These are phyloP conservation scores for Persicaria maculosa DNA, from an alignment of 148 eudicot species.

Conservation along the genomic window DNA sequence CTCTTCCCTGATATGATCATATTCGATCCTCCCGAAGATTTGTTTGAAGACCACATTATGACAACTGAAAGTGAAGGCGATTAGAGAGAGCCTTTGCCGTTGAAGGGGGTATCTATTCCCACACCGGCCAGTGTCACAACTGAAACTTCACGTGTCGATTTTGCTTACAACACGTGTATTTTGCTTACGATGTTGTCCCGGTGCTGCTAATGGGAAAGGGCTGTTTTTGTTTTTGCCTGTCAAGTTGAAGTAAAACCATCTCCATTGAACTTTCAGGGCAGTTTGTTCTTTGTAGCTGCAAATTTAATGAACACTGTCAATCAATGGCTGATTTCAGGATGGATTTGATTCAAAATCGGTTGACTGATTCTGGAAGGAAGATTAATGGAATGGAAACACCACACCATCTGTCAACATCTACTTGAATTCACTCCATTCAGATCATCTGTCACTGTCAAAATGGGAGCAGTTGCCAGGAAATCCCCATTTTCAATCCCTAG, in stretches of 20 bases:
- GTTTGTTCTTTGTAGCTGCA: not conserved
- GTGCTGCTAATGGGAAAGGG: too few species aligned
- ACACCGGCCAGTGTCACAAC: not conserved
- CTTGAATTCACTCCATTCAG: not conserved
- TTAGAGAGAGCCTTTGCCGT: constrained; percentile 12
- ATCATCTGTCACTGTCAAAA: not conserved
- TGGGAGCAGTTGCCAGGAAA: not conserved
- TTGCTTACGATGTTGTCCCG: too few species aligned
- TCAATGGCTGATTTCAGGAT: not conserved
- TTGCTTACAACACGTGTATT: not conserved
- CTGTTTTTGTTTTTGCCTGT: not conserved
- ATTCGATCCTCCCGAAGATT: constrained; percentile 80
- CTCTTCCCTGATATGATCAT: constrained; percentile 73
- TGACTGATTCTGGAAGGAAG: not conserved
- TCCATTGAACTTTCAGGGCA: not conserved
- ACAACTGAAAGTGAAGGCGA: constrained; percentile 50
- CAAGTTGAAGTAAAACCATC: not conserved
- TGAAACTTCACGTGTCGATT: not conserved
- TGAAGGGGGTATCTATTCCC: not conserved
- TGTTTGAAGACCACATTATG: constrained; percentile 49
- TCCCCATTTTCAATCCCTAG: not conserved
- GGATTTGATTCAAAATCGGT: not conserved
- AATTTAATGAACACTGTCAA: not conserved
- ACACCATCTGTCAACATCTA: not conserved
- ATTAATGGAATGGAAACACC: not conserved